Evolutionary conservation across 2,329 filamentous ascomycete species (phyloP), one percentile per base, ranked within the genome.

Genomic region (Diaporthe citrichinensis): DNA sequence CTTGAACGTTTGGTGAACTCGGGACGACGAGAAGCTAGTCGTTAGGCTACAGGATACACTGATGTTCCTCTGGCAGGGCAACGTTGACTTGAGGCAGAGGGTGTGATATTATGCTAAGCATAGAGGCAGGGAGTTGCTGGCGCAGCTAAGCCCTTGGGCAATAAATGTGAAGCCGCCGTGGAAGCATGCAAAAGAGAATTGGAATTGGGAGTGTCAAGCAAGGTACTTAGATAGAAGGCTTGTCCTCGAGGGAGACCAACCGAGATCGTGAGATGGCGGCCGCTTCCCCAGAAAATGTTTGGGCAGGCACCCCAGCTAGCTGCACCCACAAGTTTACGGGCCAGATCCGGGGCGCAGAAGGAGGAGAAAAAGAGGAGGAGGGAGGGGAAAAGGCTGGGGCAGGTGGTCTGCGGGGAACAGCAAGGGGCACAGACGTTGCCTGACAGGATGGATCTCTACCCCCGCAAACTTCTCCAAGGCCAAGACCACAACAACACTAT

Each of bases 151-250:
- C 46, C n/a, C 34, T 34, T 39, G 46, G 23, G 65, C 46, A 68
- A 28, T 68, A 25, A 68, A 68, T 25, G 28, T 53, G 65, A 68
- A 68, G 65, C 65, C 46, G 46, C 65, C 65, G 65, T 53, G 65
- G 31, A 41, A 51, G 44, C 44, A 67, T 25, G 14, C 28, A 51
- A 25, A 36, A 23, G 41, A 36, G 23, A 28, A 31, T 53, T 68
- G 46, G 31, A 51, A 17, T 36, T 25, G 62, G 17, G 5, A n/a
- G 17, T 6, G 44, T 25, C 44, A 34, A 49, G 15, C 28, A 67
- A 31, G 41, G 25, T 17, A n/a, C n/a, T n/a, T n/a, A 46, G 39
- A n/a, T 15, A 31, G 25, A 49, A 17, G 28, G 14, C 41, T 28
- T 62, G n/a, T 62, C 59, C 59, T 23, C n/a, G 25, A 25, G 23